Base-by-base conservation (phyloP, 139 green algal species). In the Chlamydomonas schloesseri region DNA sequence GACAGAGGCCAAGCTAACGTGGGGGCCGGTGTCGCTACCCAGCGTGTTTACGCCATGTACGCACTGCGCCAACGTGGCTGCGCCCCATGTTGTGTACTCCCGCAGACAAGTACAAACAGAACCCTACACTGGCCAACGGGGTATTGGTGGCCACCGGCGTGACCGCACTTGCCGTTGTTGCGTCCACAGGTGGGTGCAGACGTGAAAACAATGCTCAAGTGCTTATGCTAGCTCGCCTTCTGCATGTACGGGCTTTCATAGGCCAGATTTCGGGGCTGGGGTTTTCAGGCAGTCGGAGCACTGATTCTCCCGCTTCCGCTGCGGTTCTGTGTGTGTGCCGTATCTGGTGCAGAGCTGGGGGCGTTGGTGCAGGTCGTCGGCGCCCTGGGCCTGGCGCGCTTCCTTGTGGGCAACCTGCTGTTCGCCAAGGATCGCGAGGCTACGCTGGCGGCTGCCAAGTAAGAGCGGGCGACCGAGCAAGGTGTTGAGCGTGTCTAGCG, bases 401-500 rank as follows among this genome's bases (percentile, higher is more conserved):
- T 55, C 33, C 24, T 82, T 23, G 55, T 34, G 5, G 24, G 13
- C 23, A 70, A 57, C 33, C 57, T 82, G 55, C 55, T 82, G 74
- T 82, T 82, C 34, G 74, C 74, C 10, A 67, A 67, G 55, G 74
- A 82, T 57, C 55, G 74, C 1, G 74, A 82, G 74, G 74, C 34
- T 0, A 82, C 74, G 24, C 74, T 82, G 23, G 57, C 21, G 11
- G 10, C 21, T 6, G 33, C 62, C 55, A 82, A 36, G 74, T 82
- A 50, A 50, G 42, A 50, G 42, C 42, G 57, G 11, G 73, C 10
- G 31, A 3, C 0, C 15, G 4, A 4, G 33, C 6, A 21, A 9
- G 4, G n/a, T 9, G 29, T 29, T 2, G 62, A 28, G 26, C 28
- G 5, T 34, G 62, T 26, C 17, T 5, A 20, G 2, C 29, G 64